Percentiles rank a stretch among this genome's conserved stretches.
These are phyloP conservation scores for Lipomyces chichibuensis DNA, from an alignment of 805 yeast genomes.

Conservation along the genomic window DNA sequence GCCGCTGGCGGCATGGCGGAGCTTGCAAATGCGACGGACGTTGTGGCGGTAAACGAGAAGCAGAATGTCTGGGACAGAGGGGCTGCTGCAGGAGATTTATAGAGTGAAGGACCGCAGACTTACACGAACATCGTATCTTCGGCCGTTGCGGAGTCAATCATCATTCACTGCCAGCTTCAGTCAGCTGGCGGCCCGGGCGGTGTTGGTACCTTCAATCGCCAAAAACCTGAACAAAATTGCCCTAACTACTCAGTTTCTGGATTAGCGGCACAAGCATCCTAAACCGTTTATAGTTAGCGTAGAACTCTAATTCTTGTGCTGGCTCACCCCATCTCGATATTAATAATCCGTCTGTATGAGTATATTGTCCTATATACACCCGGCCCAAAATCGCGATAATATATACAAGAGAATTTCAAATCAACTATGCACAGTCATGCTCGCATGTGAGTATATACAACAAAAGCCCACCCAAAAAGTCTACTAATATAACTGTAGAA, in stretches of 20 bases:
- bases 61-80: neutral
- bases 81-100: neutral
- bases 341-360: no score
- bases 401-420: neutral
- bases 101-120: neutral
- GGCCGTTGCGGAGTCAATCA: neutral
- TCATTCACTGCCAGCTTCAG: no score
- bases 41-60: constrained; percentile 3
- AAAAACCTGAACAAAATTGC: neutral
- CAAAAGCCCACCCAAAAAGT: no score
- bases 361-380: no score
- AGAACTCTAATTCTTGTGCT: neutral
- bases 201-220: no score
- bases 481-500: no score
- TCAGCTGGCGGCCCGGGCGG: no score
- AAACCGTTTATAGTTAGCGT: neutral
- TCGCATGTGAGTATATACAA: neutral
- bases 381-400: neutral
- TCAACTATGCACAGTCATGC: neutral
- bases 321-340: neutral
- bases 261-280: no score
- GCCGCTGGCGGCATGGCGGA: constrained; percentile 11
- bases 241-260: neutral
- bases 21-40: constrained; percentile 11
- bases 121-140: neutral